Base-by-base conservation (phyloP, 1,284 basidiomycete species). In the Rhodotorula sp. region DNA sequence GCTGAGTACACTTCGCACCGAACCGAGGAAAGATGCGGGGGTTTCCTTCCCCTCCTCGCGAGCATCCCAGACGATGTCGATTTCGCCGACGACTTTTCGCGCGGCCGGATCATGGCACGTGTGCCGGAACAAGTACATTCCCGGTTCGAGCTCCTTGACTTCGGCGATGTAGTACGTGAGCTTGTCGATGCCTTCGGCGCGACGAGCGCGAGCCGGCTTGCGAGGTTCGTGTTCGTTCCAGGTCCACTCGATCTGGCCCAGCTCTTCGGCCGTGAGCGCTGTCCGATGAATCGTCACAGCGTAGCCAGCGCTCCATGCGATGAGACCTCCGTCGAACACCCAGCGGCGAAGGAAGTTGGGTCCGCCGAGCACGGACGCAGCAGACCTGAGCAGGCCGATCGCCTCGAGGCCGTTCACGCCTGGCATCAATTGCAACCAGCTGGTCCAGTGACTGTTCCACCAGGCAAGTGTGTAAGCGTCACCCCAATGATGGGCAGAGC, bases 281-380 rank as follows among this genome's bases (percentile, higher is more conserved):
- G 64, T 44, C 33, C 60, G 64, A 55, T 72, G 59, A 4, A 72
- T 15, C 5, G 62, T 70, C 49, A 70, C 67, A 37, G 58, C 58
- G 58, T 73, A 67, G 1, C 71, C 71, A 18, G 64, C 66, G 0
- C 59, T 59, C 59, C 64, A 56, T 3, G 54, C 42, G 18, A 70
- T 48, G 18, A 33, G 20, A 8, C 66, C 74, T 12, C 62, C 68
- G 57, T 75, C 76, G 46, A 74, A 77, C 26, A 76, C 37, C 64
- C 71, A 77, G 2, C 76, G 69, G 6, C 75, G 68, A 14, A 72
- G 66, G 51, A 75, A 70, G 64, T 77, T 77, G 49, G 62, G 62
- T 3, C 74, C 72, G 7, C 74, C 76, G 37, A 77, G 60, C 10
- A 66, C 71, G n/a, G 56, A 46, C 3, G 66, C 69, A 1, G 72